Evolutionary conservation across 495 filamentous ascomycete species (phyloP).

Genomic region (Evernia prunastri): DNA sequence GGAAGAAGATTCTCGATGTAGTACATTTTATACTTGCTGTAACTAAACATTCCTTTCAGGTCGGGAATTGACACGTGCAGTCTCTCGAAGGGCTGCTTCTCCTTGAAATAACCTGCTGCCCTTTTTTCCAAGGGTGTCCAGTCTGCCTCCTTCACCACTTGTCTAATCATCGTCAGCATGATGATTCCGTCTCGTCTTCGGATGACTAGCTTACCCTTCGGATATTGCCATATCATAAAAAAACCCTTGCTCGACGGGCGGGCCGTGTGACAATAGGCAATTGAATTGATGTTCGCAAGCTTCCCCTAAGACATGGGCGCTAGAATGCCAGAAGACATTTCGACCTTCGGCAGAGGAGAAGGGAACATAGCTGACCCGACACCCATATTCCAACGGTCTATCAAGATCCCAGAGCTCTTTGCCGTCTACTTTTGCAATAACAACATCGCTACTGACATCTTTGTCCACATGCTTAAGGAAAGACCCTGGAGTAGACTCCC

Average conservation of each 20-base stretch:
- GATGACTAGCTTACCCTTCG: conserved; percentile 43
- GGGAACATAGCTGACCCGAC: conserved; percentile 69
- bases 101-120: conserved; percentile 75
- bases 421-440: conserved; percentile 77
- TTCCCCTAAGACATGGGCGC: conserved; percentile 90
- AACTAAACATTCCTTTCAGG: conserved; percentile 89
- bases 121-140: conserved; percentile 74
- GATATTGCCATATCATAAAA: conserved; percentile 96
- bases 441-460: conserved; percentile 46
- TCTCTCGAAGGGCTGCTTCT: conserved; percentile 92
- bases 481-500: conserved; percentile 48
- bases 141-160: conserved; percentile 65
- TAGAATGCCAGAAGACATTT: conserved; percentile 89
- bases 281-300: conserved; percentile 83
- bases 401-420: conserved; percentile 84
- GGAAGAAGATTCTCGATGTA: conserved; percentile 90
- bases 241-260: conserved; percentile 88
- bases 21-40: conserved; percentile 93
- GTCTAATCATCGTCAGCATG: conserved; percentile 27
- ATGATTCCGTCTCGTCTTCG: neutral
- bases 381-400: conserved; percentile 75
- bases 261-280: conserved; percentile 87
- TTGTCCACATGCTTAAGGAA: conserved; percentile 48
- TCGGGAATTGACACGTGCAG: conserved; percentile 82
- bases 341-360: conserved; percentile 81